Percentiles rank a stretch among this genome's conserved stretches.
Conservation (phyloP, 2,329 filamentous ascomycete genomes). For the Blastomyces silverae region DNA sequence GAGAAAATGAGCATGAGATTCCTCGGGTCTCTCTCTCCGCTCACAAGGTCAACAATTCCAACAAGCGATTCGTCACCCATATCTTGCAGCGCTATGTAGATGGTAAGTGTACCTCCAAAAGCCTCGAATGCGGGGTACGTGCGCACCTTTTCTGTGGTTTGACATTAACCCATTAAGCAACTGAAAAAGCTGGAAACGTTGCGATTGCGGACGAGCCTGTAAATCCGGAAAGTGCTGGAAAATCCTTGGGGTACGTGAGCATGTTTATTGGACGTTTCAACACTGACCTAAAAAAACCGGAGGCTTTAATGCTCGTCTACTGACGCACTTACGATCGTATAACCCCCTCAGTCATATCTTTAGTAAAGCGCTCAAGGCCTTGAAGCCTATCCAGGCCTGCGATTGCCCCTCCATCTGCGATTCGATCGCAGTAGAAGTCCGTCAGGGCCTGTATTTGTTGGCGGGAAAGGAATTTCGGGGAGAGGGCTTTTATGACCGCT, state of each 20-base stretch:
- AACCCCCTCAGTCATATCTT: constrained; percentile 49
- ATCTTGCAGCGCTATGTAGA: constrained; percentile 43
- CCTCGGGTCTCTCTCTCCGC: constrained; percentile 61
- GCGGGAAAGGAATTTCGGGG: constrained; percentile 50
- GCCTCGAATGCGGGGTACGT: background rate
- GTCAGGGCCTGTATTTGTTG: constrained; percentile 58
- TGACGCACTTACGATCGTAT: constrained; percentile 45
- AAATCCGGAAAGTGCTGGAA: constrained; percentile 52
- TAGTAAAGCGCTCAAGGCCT: constrained; percentile 54
- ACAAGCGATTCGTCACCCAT: constrained; percentile 56
- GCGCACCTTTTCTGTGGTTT: constrained; percentile 51
- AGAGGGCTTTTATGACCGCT: constrained; percentile 43
- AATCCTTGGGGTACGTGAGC: constrained; percentile 32
- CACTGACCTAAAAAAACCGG: background rate
- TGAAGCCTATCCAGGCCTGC: constrained; percentile 55
- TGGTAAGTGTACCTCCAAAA: background rate
- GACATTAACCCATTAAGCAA: constrained; percentile 57
- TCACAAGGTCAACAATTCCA: constrained; percentile 58
- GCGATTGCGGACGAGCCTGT: constrained; percentile 56
- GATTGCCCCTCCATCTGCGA: constrained; percentile 57
- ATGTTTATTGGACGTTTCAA: background rate
- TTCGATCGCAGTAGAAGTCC: constrained; percentile 58
- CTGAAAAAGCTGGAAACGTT: constrained; percentile 57
- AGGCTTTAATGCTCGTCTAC: background rate
- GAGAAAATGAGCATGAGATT: constrained; percentile 67